Evolutionary conservation across 2,329 filamentous ascomycete species (phyloP), one percentile per base, ranked within the genome.

Genomic region (Cercospora brassicicola): DNA sequence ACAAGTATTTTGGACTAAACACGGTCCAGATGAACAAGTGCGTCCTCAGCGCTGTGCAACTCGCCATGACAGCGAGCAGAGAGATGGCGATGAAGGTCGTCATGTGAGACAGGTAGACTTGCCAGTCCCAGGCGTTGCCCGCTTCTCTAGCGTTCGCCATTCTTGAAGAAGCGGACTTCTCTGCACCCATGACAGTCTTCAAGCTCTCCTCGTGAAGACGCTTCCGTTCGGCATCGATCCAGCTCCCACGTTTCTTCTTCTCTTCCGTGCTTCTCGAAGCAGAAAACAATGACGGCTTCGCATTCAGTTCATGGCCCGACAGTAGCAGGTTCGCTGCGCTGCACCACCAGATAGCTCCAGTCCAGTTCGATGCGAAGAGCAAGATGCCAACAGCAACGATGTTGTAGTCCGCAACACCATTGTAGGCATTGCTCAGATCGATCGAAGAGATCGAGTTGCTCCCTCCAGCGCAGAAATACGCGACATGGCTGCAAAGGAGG

Each of bases 1-100:
- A 99, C 72, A 99, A 81, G 79, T 94, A 98, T 80, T 98, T 99
- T 0, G 95, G 95, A 71, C 92, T 96, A 79, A 99, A 99, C 10
- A 99, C 95, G 0, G 94, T 98, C 95, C 95, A 99, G 69, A 99
- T 94, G 78, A 99, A 99, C 67, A 99, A 80, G 83, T 99, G 95
- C 31, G 92, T 93, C 72, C 94, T 84, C 76, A 99, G 79, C 7
- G 87, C 84, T 59, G 91, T 93, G 79, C 95, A 99, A 15, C 94
- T 93, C 13, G 86, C 88, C 94, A 98, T 98, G 26, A 97, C 90
- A 57, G 88, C 90, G 2, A 88, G 80, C 63, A 92, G 80, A 71
- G 88, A 88, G 1, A 83, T 82, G 0, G 90, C 85, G 10, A 87
- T 82, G 78, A 95, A 96, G 10, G 90, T 79, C 0, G 93, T 96